These are phyloP conservation scores for Sorghum bicolor DNA, from an alignment of 176 grass and related monocot species.

Conservation along the genomic window DNA sequence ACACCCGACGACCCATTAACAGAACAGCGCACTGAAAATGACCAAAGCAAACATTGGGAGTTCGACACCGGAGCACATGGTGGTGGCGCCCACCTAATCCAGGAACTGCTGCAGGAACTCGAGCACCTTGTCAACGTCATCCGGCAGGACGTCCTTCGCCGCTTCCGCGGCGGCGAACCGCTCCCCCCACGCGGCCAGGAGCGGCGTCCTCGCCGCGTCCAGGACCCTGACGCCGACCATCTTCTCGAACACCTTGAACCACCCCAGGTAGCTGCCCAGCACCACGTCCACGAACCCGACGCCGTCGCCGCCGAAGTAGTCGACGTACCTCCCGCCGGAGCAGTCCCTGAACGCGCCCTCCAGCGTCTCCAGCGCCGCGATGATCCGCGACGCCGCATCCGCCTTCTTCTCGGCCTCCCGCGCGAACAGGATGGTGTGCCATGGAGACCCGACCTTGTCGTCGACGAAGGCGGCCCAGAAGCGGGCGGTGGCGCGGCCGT, in stretches of 20 bases:
- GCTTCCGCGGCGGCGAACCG: conserved; percentile 5
- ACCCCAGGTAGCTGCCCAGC: conserved; percentile 40
- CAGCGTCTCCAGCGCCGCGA: conserved; percentile 35
- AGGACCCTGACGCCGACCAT: conserved; percentile 35
- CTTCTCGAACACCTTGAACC: conserved; percentile 44
- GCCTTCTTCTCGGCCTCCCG: conserved; percentile 17
- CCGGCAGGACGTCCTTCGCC: conserved; percentile 28
- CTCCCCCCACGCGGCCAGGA: conserved; percentile 27
- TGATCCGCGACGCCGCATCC: background rate
- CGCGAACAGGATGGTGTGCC: conserved; percentile 40
- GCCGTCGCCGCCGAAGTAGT: conserved; percentile 39
- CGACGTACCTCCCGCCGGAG: background rate
- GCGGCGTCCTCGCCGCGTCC: conserved; percentile 28
- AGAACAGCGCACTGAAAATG: background rate
- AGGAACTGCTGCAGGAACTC: conserved; percentile 37
- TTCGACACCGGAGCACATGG: background rate
- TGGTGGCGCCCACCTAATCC: background rate
- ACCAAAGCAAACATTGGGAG: background rate
- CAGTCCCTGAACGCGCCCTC: conserved; percentile 38
- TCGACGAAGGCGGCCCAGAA: conserved; percentile 69
- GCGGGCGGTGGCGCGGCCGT: conserved; percentile 39
- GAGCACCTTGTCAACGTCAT: conserved; percentile 41
- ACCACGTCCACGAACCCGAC: conserved; percentile 36
- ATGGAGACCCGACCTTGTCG: conserved; percentile 49
- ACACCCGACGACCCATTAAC: background rate